Percentiles rank a stretch among this genome's conserved stretches.
These are phyloP conservation scores for Blastobotrys capitulatus DNA, from an alignment of 1,139 yeast species.

Conservation along the genomic window DNA sequence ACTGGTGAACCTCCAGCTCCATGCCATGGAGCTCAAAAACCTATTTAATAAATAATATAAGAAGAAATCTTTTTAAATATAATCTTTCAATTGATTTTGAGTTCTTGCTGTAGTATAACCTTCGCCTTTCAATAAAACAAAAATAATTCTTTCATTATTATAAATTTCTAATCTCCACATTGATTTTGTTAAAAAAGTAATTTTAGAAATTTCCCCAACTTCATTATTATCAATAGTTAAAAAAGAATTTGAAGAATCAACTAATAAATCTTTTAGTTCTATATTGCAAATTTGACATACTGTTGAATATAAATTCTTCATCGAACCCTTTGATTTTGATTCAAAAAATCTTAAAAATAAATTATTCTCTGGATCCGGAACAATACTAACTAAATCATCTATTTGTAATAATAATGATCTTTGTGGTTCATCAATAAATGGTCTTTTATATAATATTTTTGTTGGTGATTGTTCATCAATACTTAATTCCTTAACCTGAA, in stretches of 20 bases:
- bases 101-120: slow-evolving; percentile 16
- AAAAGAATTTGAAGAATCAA: slow-evolving; percentile 12
- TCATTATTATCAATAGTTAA: neutral
- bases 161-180: slow-evolving; percentile 18
- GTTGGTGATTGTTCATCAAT: slow-evolving; percentile 1
- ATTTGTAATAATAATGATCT: slow-evolving; percentile 56
- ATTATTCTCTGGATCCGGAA: neutral
- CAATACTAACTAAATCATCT: slow-evolving; percentile 22
- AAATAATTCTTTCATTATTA: slow-evolving; percentile 7
- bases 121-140: slow-evolving; percentile 17
- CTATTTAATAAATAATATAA: slow-evolving; percentile 2
- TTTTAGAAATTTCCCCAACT: neutral
- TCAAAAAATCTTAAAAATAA: neutral
- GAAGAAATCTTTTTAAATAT: slow-evolving; percentile 11
- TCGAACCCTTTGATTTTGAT: neutral
- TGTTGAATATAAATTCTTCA: neutral
- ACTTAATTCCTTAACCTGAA: slow-evolving; percentile 22
- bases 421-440: slow-evolving; percentile 47
- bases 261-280: slow-evolving; percentile 12
- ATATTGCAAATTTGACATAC: neutral
- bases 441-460: slow-evolving; percentile 42
- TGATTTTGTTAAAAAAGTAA: slow-evolving; percentile 16
- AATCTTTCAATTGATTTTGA: slow-evolving; percentile 13
- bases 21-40: slow-evolving; percentile 26
- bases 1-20: slow-evolving; percentile 37